Evolutionary conservation across 768 basidiomycete species (phyloP).

Genomic region (Leccinum sublutescens): DNA sequence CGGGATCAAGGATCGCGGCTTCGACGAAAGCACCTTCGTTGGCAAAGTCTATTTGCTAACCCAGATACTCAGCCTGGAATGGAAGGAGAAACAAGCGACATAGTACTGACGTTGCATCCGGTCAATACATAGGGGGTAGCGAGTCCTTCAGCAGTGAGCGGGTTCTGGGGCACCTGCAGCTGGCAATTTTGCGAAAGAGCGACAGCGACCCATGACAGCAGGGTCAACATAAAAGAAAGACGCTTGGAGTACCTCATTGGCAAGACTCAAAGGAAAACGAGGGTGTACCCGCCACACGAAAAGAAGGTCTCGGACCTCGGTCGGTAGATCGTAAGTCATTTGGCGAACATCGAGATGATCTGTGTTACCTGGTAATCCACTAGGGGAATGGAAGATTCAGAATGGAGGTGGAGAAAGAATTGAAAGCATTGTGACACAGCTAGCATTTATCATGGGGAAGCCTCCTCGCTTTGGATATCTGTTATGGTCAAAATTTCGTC

Average conservation of each 20-base stretch:
- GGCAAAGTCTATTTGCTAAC: constrained; percentile 28
- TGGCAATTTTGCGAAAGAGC: constrained; percentile 25
- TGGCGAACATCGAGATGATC: background rate
- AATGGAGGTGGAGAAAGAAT: background rate
- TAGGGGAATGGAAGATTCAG: constrained; percentile 1
- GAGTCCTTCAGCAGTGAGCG: constrained; percentile 27
- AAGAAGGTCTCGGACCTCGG: constrained; percentile 26
- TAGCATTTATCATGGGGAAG: constrained; percentile 15
- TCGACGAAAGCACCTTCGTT: constrained; percentile 27
- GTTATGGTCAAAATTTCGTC: constrained; percentile 8
- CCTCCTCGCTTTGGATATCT: background rate
- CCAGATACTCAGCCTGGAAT: background rate
- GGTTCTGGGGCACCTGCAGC: constrained; percentile 19
- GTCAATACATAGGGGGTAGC: constrained; percentile 28
- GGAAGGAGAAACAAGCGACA: background rate
- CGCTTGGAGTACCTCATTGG: constrained; percentile 12
- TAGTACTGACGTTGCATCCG: constrained; percentile 24
- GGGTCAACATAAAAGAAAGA: constrained; percentile 12
- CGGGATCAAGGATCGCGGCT: constrained; percentile 30
- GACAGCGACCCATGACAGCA: constrained; percentile 13
- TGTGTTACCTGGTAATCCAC: constrained; percentile 14
- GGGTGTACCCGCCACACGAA: constrained; percentile 22
- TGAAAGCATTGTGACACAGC: background rate
- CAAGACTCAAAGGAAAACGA: constrained; percentile 2
- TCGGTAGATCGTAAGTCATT: background rate